These are phyloP conservation scores for Crataegus laevigata DNA, from an alignment of 306 rosid species.

Conservation along the genomic window DNA sequence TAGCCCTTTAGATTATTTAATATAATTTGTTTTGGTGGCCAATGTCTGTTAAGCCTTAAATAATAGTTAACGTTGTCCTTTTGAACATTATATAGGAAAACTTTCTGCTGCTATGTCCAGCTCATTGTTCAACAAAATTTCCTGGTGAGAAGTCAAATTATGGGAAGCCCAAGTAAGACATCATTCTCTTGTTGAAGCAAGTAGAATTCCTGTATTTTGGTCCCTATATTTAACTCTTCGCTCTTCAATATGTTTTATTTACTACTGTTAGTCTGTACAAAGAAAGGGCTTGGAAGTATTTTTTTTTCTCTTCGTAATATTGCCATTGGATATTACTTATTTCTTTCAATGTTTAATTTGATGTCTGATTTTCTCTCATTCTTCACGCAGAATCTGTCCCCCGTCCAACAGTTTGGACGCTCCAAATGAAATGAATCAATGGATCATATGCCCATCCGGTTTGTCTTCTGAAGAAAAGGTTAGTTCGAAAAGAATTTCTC, in stretches of 20 bases:
- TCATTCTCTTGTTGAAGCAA: background rate
- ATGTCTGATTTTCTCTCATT: constrained; percentile 13
- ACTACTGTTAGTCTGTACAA: background rate
- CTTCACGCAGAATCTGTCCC: constrained; percentile 40
- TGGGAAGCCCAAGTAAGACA: constrained; percentile 28
- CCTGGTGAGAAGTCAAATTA: constrained; percentile 57
- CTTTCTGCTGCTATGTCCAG: constrained; percentile 77
- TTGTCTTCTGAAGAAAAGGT: constrained; percentile 77
- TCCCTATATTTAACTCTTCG: background rate
- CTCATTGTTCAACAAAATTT: constrained; percentile 51
- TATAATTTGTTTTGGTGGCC: background rate
- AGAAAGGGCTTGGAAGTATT: background rate
- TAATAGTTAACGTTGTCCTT: background rate
- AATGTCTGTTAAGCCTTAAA: constrained; percentile 4
- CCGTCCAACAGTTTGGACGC: constrained; percentile 18
- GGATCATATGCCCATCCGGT: constrained; percentile 84
- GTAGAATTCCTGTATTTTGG: background rate
- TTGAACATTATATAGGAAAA: constrained; percentile 41
- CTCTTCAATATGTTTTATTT: background rate
- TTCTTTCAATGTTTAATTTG: background rate
- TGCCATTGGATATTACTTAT: background rate
- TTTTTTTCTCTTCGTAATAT: background rate
- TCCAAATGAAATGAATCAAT: constrained; percentile 22
- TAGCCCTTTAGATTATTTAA: background rate
- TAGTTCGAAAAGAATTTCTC: background rate